These are phyloP conservation scores for Barbatosphaeria neglecta DNA, from an alignment of 495 filamentous ascomycete genomes.

Conservation along the genomic window DNA sequence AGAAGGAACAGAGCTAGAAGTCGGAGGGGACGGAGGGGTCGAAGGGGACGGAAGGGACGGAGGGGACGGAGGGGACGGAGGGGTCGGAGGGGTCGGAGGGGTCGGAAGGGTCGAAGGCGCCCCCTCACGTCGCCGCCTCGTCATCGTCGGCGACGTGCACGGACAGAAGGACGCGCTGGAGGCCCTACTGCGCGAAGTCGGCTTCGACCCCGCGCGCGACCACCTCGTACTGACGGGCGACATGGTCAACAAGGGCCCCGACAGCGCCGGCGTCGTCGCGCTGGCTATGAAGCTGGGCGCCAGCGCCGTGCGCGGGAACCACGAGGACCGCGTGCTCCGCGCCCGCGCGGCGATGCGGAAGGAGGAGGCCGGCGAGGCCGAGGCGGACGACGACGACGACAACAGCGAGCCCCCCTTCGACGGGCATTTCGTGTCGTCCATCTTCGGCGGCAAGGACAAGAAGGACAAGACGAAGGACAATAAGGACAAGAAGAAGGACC, in stretches of 20 bases:
- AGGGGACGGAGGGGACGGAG: no score
- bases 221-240: constrained; percentile 78
- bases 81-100: no score
- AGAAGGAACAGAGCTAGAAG: no score
- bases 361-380: constrained; percentile 3
- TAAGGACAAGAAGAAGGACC: constrained; percentile 10
- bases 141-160: constrained; percentile 86
- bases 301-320: constrained; percentile 79
- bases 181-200: constrained; percentile 52
- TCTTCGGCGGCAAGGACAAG: constrained; percentile 1
- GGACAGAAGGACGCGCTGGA: constrained; percentile 61
- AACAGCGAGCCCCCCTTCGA: constrained; percentile 1
- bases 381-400: constrained; percentile 4
- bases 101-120: not conserved
- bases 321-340: constrained; percentile 70
- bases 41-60: no score
- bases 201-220: constrained; percentile 52
- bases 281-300: constrained; percentile 57
- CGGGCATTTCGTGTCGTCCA: not conserved
- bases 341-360: constrained; percentile 2
- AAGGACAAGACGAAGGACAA: constrained; percentile 5
- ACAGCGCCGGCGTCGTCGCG: constrained; percentile 67
- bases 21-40: no score
- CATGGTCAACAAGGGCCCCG: constrained; percentile 78
- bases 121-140: constrained; percentile 27